These are phyloP conservation scores for Scenedesmus sp. DNA, from an alignment of 163 green algal genomes.

Conservation along the genomic window DNA sequence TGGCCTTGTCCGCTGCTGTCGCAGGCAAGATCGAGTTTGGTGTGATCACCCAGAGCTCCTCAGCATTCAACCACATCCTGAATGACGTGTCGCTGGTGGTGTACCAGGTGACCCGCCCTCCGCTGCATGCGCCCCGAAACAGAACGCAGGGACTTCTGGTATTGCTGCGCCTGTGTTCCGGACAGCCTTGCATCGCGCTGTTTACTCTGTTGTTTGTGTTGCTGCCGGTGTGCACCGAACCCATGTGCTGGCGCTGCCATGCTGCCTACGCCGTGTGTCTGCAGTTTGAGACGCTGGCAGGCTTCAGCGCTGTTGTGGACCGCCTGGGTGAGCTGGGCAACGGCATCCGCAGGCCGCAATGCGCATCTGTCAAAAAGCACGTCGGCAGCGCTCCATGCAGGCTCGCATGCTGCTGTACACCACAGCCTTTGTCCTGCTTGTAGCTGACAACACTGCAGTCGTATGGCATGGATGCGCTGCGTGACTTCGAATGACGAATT, in stretches of 20 bases:
- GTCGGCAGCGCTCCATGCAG: neutral
- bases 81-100: conserved; percentile 95
- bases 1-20: neutral
- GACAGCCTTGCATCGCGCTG: too few relatives aligned
- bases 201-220: neutral
- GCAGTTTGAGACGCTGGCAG: conserved; percentile 93
- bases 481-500: too few relatives aligned
- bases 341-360: neutral
- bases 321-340: conserved; percentile 88
- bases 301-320: conserved; percentile 95
- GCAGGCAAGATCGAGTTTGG: conserved; percentile 97
- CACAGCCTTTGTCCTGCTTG: neutral
- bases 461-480: too few relatives aligned
- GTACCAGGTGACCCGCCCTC: conserved; percentile 88
- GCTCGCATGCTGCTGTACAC: neutral
- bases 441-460: too few relatives aligned
- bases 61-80: conserved; percentile 98
- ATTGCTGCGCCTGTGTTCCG: too few relatives aligned
- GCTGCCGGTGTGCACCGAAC: neutral
- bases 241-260: neutral
- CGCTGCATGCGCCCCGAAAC: too few relatives aligned
- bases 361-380: neutral
- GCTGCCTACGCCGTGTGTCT: neutral
- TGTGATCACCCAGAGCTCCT: conserved; percentile 96
- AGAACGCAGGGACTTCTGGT: neutral